A percentile compares a stretch with the other conserved stretches of the same genome.
phyloP scores from a whole-genome alignment of 2,329 filamentous ascomycete genomes.

The Fusarium staphyleae region DNA sequence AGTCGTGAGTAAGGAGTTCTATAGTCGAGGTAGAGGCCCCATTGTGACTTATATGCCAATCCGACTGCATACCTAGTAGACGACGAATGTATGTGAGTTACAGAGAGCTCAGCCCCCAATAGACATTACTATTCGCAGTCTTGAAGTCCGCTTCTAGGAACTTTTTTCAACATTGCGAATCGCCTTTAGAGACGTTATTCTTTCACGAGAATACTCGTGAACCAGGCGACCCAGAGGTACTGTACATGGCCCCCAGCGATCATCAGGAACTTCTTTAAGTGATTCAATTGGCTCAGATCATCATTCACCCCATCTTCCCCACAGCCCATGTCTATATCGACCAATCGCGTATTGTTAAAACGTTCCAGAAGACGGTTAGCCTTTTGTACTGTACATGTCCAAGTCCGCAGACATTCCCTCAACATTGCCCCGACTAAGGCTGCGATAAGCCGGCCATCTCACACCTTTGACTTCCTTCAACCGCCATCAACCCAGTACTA shows the following conservation, averaged over 20 bases:
- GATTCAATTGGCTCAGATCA: not conserved
- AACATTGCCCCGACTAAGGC: not conserved
- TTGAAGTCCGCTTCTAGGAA: not conserved
- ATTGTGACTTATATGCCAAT: too few relatives aligned
- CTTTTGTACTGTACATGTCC: not conserved
- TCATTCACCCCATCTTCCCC: too few relatives aligned
- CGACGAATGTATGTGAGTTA: too few relatives aligned
- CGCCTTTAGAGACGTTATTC: too few relatives aligned
- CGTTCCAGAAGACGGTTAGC: not conserved
- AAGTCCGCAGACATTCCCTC: not conserved
- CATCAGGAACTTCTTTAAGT: not conserved
- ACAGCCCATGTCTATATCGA: not conserved
- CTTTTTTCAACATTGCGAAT: not conserved
- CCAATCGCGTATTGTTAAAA: constrained; percentile 9
- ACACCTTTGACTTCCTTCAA: not conserved
- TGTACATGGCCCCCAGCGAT: not conserved
- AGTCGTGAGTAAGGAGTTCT: too few relatives aligned
- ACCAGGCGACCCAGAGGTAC: not conserved
- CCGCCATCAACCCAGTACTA: not conserved
- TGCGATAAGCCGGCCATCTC: not conserved
- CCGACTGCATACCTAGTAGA: too few relatives aligned
- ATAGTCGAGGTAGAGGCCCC: too few relatives aligned
- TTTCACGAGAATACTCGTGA: too few relatives aligned
- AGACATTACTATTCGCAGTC: too few relatives aligned
- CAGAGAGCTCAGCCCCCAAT: too few relatives aligned